Evolutionary conservation across 257 asterid species (phyloP).

Genomic region (Solanum peruvianum): DNA sequence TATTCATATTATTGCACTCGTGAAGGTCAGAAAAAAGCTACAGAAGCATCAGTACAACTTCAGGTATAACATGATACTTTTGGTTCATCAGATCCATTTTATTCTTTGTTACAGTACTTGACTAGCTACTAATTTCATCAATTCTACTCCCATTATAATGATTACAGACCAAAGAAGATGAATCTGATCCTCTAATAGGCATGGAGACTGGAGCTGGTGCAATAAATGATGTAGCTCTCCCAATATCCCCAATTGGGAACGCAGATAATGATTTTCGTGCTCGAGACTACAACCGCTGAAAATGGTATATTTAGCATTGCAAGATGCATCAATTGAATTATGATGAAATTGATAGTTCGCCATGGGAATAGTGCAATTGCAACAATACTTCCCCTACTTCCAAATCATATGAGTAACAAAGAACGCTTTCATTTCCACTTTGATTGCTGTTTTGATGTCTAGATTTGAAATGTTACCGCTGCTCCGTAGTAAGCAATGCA

Average conservation of each 20-base stretch:
- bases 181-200: slow-evolving; percentile 53
- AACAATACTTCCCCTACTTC: slow-evolving; percentile 15
- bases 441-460: slow-evolving; percentile 11
- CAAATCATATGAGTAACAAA: slow-evolving; percentile 7
- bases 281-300: neutral
- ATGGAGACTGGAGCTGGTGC: slow-evolving; percentile 35
- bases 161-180: slow-evolving; percentile 48
- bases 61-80: slow-evolving; percentile 34
- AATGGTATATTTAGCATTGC: neutral
- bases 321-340: neutral
- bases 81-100: neutral
- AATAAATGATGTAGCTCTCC: slow-evolving; percentile 27
- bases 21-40: slow-evolving; percentile 37
- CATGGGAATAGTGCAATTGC: slow-evolving; percentile 12
- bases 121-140: neutral
- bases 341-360: neutral
- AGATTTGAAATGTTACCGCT: slow-evolving; percentile 13
- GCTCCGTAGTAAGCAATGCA: slow-evolving; percentile 5
- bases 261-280: slow-evolving; percentile 23
- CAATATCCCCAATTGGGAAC: slow-evolving; percentile 38
- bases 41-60: slow-evolving; percentile 27
- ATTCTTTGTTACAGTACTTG: neutral
- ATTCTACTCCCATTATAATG: neutral
- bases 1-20: slow-evolving; percentile 55
- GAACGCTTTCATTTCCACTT: slow-evolving; percentile 12